Percentiles rank a stretch among this genome's conserved stretches.
Conservation (phyloP, 73 alveolate species). For the Stentor coeruleus region DNA sequence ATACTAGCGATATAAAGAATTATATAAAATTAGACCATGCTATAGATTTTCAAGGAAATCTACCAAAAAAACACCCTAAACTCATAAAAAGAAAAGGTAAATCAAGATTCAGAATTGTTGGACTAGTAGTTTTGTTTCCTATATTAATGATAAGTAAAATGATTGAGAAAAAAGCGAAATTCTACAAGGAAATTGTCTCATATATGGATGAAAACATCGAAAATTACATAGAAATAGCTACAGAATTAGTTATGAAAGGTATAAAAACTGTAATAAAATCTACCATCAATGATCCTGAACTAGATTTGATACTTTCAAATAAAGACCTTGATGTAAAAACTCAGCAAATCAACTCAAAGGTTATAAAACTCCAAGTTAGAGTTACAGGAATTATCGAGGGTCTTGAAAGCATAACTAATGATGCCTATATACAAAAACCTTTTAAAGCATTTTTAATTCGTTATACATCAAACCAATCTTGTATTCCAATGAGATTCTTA, state of each 20-base stretch:
- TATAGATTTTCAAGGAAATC: not conserved
- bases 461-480: conserved; percentile 12
- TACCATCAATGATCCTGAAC: conserved; percentile 24
- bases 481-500: conserved; percentile 23
- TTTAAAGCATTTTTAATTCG: conserved; percentile 8
- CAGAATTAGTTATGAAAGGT: not conserved
- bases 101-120: not conserved
- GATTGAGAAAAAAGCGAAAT: not conserved
- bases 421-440: conserved; percentile 24
- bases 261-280: not conserved
- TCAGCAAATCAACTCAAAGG: conserved; percentile 10
- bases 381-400: conserved; percentile 30
- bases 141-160: not conserved
- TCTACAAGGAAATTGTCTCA: not conserved
- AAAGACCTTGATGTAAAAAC: conserved; percentile 9
- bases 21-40: not conserved
- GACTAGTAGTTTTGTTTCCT: not conserved
- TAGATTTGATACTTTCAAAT: conserved; percentile 19
- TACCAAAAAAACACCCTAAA: not conserved
- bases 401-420: conserved; percentile 17
- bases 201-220: not conserved
- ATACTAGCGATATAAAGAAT: not conserved
- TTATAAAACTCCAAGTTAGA: conserved; percentile 35
- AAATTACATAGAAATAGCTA: not conserved
- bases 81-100: not conserved